A percentile compares a stretch with the other conserved stretches of the same genome.
Conservation (phyloP, 202 grass and related monocot genomes). For the Elaeis oleifera region DNA sequence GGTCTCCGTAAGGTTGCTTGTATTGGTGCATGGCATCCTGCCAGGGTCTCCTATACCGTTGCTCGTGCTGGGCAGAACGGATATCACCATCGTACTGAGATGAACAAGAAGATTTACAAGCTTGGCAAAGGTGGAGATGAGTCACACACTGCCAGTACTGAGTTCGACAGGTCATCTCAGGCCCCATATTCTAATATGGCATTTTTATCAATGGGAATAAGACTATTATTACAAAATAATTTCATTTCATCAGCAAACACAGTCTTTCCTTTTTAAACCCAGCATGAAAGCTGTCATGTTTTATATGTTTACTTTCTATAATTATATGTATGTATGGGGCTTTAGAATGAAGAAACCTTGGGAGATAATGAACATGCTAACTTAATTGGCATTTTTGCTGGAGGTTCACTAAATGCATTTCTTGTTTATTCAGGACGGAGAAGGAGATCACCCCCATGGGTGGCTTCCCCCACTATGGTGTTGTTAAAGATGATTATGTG, state of each 20-base stretch:
- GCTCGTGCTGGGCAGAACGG: slow-evolving; percentile 9
- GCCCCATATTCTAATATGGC: no score
- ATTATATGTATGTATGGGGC: no score
- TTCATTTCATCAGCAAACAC: no score
- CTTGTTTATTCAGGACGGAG: not conserved
- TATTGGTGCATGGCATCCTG: slow-evolving; percentile 5
- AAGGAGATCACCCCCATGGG: slow-evolving; percentile 2
- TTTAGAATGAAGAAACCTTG: no score
- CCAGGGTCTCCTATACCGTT: slow-evolving; percentile 5
- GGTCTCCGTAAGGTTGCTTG: slow-evolving; percentile 3
- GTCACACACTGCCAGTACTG: not conserved
- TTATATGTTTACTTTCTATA: no score
- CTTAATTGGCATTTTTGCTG: no score
- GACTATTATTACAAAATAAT: no score
- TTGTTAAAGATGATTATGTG: not conserved
- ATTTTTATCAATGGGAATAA: no score
- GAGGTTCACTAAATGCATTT: not conserved
- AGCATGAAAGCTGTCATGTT: no score
- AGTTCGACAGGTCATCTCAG: not conserved
- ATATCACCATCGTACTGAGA: slow-evolving; percentile 1
- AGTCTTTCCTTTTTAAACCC: no score
- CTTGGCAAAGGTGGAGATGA: slow-evolving; percentile 5
- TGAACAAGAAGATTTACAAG: slow-evolving; percentile 4
- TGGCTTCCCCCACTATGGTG: not conserved
- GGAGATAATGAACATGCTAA: no score